A percentile compares a stretch with the other conserved stretches of the same genome.
phyloP scores from a whole-genome alignment of 2,329 filamentous ascomycete genomes.

The Xylaria arbuscula region DNA sequence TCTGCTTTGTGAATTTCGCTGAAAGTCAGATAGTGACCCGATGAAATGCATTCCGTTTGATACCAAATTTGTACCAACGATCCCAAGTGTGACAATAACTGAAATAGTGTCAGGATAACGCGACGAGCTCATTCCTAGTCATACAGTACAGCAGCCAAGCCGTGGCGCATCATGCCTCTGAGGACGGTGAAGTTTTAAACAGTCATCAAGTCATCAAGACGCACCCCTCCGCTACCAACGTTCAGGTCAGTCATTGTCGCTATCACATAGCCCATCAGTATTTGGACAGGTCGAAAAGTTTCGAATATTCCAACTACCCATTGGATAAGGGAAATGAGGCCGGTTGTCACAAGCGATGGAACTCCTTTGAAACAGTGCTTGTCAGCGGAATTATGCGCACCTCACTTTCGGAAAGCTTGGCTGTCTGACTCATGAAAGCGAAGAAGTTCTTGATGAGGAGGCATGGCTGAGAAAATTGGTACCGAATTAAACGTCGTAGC shows the following conservation, averaged over 20 bases:
- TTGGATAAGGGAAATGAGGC: neutral
- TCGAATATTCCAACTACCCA: neutral
- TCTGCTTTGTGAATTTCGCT: conserved; percentile 6
- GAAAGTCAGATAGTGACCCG: conserved; percentile 11
- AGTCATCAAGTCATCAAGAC: conserved; percentile 28
- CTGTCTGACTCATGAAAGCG: conserved; percentile 28
- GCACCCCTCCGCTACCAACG: conserved; percentile 19
- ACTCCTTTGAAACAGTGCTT: conserved; percentile 22
- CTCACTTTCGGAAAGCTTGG: conserved; percentile 9
- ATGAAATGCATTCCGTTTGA: conserved; percentile 6
- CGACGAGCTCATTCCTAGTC: conserved; percentile 34
- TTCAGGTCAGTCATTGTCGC: neutral
- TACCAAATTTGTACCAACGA: conserved; percentile 24
- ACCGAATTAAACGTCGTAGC: conserved; percentile 58
- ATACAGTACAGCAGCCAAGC: conserved; percentile 37
- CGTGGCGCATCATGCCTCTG: conserved; percentile 30
- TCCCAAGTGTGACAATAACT: conserved; percentile 30
- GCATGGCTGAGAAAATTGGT: conserved; percentile 59
- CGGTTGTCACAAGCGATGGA: neutral
- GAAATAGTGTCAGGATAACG: conserved; percentile 29
- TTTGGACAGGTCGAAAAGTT: neutral
- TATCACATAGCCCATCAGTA: neutral
- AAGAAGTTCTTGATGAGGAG: conserved; percentile 48
- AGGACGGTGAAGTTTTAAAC: conserved; percentile 17
- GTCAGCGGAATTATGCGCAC: conserved; percentile 34